Evolutionary conservation across 2,329 filamentous ascomycete genomes (phyloP), one percentile per base, ranked within the genome.

Genomic region (Pseudogymnoascus sp.): DNA sequence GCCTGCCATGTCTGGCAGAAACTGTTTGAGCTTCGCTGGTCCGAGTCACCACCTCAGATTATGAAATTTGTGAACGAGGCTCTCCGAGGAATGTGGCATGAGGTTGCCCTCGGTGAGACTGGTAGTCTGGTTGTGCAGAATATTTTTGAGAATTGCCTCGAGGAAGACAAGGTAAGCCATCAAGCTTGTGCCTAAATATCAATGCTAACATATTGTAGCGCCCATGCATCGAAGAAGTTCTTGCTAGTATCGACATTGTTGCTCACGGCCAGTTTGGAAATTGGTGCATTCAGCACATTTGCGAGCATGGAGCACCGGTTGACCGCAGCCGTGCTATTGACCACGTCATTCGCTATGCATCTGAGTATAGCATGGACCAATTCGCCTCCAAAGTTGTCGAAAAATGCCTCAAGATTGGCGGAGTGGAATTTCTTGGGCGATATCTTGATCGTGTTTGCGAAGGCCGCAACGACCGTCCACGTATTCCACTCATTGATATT

Each of bases 1-100:
- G 94, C 94, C 64, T 99, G 94, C 72, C 94, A 99, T 75, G 94
- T 99, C 66, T 99, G 94, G 94, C 94, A 99, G 79, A 99, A 99
- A 80, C 84, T 99, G 28, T 99, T 99, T 74, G 94, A 99, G 76
- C 84, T 99, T 69, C 89, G 94, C 71, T 99, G 94, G 94, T 91
- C 87, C 66, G 89, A 92, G 70, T 90, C 92, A 39, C 94, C 94
- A 42, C 94, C 94, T 23, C 92, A 97, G 75, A 96, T 99, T 76
- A 99, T 99, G 94, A 90, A 90, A 71, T 96, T 91, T 71, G 95
- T 99, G 76, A 99, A 99, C 71, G 92, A 97, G 69, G 90, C 94
- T 64, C 83, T 99, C 62, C 84, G 86, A 64, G 93, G 93, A 64
- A 97, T 97, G 92, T 99, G 94, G 94, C 92, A 97, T 72, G 93